Evolutionary conservation across 2,329 filamentous ascomycete genomes (phyloP).

Genomic region (Hypoxylon sp.): DNA sequence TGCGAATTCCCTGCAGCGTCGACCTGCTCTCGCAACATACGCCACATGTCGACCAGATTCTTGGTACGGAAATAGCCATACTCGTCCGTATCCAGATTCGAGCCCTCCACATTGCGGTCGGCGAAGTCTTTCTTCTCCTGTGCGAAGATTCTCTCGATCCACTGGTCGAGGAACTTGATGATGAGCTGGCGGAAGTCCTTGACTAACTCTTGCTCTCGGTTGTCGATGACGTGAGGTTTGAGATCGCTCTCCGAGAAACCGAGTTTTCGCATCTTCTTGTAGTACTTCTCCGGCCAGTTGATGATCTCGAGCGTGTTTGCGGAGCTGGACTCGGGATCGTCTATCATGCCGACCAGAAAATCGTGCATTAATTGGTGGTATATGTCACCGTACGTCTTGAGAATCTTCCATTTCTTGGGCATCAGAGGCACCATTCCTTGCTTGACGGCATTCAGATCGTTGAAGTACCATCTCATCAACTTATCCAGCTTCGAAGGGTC

Average conservation of each 20-base stretch:
- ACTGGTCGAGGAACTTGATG: constrained; percentile 94
- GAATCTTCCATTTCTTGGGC: constrained; percentile 97
- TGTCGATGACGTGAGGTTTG: constrained; percentile 88
- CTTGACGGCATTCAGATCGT: constrained; percentile 95
- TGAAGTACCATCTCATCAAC: constrained; percentile 95
- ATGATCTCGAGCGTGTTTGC: constrained; percentile 92
- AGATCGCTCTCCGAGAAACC: constrained; percentile 85
- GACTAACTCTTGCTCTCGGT: constrained; percentile 89
- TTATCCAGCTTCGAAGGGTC: constrained; percentile 89
- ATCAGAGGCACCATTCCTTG: constrained; percentile 92
- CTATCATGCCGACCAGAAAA: constrained; percentile 85
- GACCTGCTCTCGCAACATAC: constrained; percentile 95
- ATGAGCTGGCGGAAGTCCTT: constrained; percentile 96
- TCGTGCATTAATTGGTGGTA: constrained; percentile 98
- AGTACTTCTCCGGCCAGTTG: constrained; percentile 96
- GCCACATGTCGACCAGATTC: constrained; percentile 95
- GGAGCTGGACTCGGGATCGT: constrained; percentile 87
- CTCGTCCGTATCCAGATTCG: constrained; percentile 86
- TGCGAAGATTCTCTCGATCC: constrained; percentile 93
- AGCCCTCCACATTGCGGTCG: constrained; percentile 79
- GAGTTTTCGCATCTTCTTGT: constrained; percentile 93
- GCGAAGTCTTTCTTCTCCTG: constrained; percentile 87
- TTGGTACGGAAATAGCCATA: constrained; percentile 94
- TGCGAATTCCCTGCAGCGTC: constrained; percentile 87
- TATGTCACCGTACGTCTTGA: constrained; percentile 88